Evolutionary conservation across 257 asterid genomes (phyloP), one percentile per base, ranked within the genome.

Genomic region (Striga asiatica): DNA sequence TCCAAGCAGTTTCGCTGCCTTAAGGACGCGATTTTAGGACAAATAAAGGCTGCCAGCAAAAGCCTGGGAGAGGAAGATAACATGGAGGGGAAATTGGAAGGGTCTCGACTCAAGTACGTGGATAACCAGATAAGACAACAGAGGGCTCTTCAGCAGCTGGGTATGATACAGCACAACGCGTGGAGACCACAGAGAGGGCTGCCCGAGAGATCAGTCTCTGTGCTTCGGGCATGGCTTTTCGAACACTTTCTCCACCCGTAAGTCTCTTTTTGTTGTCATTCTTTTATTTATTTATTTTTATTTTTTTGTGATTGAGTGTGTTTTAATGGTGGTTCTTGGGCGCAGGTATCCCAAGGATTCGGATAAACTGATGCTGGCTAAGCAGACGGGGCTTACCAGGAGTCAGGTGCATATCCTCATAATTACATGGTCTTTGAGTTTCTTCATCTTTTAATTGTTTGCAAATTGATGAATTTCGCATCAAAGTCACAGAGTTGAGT

Each of bases 181-280:
- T 85, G 95, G 95, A 76, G 89, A 34, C 85, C 87, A 0, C 93
- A 82, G 50, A 66, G 95, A 66, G 93, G 93, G 2, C 59, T 85
- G 29, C 95, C 89, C 2, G 89, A 85, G 61, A 64, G 89, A 38
- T 81, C 93, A 8, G 93, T 85, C 4, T 80, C 93, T 1, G 82
- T 82, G 37, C 95, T 85, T 27, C 89, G 95, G 13, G 85, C 95
- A 41, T 82, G 95, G 95, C 87, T 85, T 52, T 85, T 85, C 64
- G 88, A 82, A 37, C 84, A 85, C 58, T 85, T 85, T 52, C 89
- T 85, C 52, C 93, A 82, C 46, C 93, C 95, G 93, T 85, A 70
- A 57, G 62, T 67, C n/a, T n/a, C n/a, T n/a, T n/a, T n/a, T n/a
- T n/a, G n/a, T n/a, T n/a, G n/a, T n/a, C n/a, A n/a, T n/a, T n/a